Conservation (phyloP, 768 basidiomycete genomes). For the Inosperma sp. region DNA sequence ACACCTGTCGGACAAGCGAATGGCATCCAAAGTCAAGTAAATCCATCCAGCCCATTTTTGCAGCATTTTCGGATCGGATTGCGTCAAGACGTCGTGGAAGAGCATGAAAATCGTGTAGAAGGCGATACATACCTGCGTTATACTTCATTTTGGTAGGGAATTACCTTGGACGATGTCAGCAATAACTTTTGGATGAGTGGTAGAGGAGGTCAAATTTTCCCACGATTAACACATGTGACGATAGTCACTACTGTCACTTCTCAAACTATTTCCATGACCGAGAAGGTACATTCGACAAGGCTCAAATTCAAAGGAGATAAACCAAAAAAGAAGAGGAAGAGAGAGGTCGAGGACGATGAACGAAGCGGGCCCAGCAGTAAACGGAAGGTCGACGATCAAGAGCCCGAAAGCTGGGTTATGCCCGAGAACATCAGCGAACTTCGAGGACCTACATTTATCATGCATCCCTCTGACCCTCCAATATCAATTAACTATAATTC, state of each 20-base stretch:
- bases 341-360: constrained; percentile 48
- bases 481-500: constrained; percentile 75
- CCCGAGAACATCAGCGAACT: constrained; percentile 70
- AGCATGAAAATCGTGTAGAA: constrained; percentile 19
- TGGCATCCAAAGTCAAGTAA: constrained; percentile 39
- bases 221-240: constrained; percentile 41
- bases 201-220: constrained; percentile 28
- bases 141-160: constrained; percentile 61
- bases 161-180: constrained; percentile 61
- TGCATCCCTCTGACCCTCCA: constrained; percentile 79
- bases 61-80: constrained; percentile 23
- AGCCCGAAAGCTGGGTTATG: constrained; percentile 74
- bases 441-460: constrained; percentile 82
- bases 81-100: constrained; percentile 23
- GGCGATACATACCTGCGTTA: constrained; percentile 67
- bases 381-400: constrained; percentile 54
- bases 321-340: constrained; percentile 75
- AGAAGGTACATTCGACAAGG: constrained; percentile 59
- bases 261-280: constrained; percentile 25
- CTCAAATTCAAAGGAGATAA: constrained; percentile 91
- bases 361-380: constrained; percentile 42
- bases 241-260: not conserved
- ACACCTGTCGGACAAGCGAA: constrained; percentile 18
- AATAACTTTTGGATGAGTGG: constrained; percentile 43
- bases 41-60: constrained; percentile 53